Conservation (phyloP, 805 yeast genomes). For the Metschnikowia gelsemii region DNA sequence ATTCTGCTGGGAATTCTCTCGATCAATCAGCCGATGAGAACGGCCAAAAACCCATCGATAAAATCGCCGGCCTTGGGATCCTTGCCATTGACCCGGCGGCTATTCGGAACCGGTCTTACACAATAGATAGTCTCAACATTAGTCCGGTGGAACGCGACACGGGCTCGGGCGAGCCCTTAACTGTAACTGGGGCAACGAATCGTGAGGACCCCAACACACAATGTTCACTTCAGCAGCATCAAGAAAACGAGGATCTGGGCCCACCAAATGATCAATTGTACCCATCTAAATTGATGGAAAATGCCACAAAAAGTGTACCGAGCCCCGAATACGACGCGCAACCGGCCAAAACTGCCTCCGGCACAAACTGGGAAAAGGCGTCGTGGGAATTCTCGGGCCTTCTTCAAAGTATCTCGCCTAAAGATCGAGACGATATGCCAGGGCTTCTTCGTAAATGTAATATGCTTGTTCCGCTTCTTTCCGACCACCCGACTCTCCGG, state of each 20-base stretch:
- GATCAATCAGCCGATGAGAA: no score
- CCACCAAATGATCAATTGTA: no score
- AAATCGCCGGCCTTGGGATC: slow-evolving; percentile 12
- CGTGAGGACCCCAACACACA: no score
- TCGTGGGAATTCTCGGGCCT: slow-evolving; percentile 67
- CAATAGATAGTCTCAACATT: slow-evolving; percentile 22
- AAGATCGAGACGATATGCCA: slow-evolving; percentile 46
- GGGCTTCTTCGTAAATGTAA: slow-evolving; percentile 60
- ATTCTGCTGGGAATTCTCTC: no score
- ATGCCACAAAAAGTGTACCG: background rate
- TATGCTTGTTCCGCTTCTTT: slow-evolving; percentile 57
- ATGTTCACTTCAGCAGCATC: no score
- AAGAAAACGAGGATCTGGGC: no score
- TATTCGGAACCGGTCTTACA: slow-evolving; percentile 16
- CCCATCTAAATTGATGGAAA: no score
- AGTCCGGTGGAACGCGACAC: slow-evolving; percentile 17
- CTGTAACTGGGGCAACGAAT: background rate
- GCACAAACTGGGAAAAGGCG: slow-evolving; percentile 20
- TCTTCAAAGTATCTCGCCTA: slow-evolving; percentile 50
- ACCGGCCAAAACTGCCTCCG: background rate
- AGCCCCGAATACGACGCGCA: background rate
- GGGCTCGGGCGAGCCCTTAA: background rate
- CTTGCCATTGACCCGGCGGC: slow-evolving; percentile 10
- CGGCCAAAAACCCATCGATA: slow-evolving; percentile 2
- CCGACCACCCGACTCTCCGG: slow-evolving; percentile 57